A percentile compares a stretch with the other conserved stretches of the same genome.
Evolutionary conservation across 2,329 filamentous ascomycete species (phyloP).

Genomic region (Lizonia empirigonia): DNA sequence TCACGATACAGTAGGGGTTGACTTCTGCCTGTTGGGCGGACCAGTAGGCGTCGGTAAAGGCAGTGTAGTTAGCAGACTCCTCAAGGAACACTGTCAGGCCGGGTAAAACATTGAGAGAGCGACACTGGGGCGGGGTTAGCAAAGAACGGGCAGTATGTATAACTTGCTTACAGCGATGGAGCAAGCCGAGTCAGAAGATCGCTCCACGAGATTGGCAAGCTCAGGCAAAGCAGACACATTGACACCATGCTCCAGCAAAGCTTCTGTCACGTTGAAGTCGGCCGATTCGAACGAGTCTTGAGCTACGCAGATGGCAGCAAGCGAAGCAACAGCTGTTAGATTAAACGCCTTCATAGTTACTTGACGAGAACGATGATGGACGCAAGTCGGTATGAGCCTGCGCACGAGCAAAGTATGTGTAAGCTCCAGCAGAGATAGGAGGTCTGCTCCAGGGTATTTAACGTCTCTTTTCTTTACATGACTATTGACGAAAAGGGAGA

Average conservation of each 20-base stretch:
- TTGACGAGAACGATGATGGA: background rate
- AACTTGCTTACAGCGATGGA: slow-evolving; percentile 26
- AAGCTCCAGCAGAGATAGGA: background rate
- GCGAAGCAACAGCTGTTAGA: background rate
- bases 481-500: background rate
- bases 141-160: background rate
- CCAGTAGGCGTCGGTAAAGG: slow-evolving; percentile 33
- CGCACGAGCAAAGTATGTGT: background rate
- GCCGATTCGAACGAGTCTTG: slow-evolving; percentile 19
- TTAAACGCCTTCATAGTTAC: background rate
- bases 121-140: slow-evolving; percentile 22
- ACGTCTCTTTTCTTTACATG: too few species aligned
- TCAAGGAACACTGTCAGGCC: slow-evolving; percentile 18
- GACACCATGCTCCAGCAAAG: slow-evolving; percentile 24
- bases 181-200: slow-evolving; percentile 19
- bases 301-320: background rate
- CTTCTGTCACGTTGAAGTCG: slow-evolving; percentile 28
- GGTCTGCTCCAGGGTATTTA: too few species aligned
- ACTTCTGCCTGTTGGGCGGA: slow-evolving; percentile 32
- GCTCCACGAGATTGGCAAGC: slow-evolving; percentile 14
- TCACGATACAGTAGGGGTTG: slow-evolving; percentile 36
- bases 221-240: slow-evolving; percentile 25
- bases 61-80: slow-evolving; percentile 24
- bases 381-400: background rate
- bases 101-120: background rate